Evolutionary conservation across 1,284 basidiomycete species (phyloP).

Genomic region (Ceratobasidium sp.): DNA sequence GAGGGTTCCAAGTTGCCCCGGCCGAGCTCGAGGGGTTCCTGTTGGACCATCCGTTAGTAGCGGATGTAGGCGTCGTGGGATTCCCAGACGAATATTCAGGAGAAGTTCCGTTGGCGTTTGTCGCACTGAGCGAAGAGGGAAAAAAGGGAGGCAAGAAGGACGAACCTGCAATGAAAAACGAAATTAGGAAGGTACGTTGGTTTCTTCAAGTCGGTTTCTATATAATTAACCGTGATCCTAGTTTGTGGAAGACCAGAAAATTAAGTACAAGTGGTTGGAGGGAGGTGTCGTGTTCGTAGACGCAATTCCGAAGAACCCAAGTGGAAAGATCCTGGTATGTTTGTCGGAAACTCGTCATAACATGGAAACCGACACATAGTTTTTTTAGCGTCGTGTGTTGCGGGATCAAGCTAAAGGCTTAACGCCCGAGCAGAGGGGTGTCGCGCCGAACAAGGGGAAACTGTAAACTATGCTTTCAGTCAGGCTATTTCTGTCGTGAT

Average conservation of each 20-base stretch:
- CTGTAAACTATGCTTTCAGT: too few relatives aligned
- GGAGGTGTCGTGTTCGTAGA: conserved; percentile 76
- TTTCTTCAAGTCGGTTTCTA: too few relatives aligned
- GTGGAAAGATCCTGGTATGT: conserved; percentile 50
- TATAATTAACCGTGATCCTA: conserved; percentile 52
- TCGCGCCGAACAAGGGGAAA: too few relatives aligned
- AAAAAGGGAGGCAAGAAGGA: conserved; percentile 55
- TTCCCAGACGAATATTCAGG: conserved; percentile 81
- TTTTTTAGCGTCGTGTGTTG: conserved; percentile 14
- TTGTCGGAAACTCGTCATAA: neutral
- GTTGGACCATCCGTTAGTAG: conserved; percentile 74
- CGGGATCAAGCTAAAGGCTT: conserved; percentile 32
- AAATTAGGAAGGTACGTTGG: conserved; percentile 35
- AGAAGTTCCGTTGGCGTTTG: conserved; percentile 78
- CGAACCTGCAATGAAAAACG: conserved; percentile 62
- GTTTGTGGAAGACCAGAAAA: conserved; percentile 76
- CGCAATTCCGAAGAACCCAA: conserved; percentile 74
- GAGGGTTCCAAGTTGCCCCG: conserved; percentile 50
- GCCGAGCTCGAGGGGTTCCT: conserved; percentile 75
- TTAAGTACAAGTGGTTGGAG: conserved; percentile 73
- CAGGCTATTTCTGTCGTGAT: too few relatives aligned
- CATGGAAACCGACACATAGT: neutral
- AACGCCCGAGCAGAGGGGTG: conserved; percentile 6
- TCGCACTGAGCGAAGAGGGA: conserved; percentile 64
- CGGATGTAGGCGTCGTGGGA: conserved; percentile 78